A percentile compares a stretch with the other conserved stretches of the same genome.
These are phyloP conservation scores for Persicaria maculosa DNA, from an alignment of 148 eudicot genomes.

Conservation along the genomic window DNA sequence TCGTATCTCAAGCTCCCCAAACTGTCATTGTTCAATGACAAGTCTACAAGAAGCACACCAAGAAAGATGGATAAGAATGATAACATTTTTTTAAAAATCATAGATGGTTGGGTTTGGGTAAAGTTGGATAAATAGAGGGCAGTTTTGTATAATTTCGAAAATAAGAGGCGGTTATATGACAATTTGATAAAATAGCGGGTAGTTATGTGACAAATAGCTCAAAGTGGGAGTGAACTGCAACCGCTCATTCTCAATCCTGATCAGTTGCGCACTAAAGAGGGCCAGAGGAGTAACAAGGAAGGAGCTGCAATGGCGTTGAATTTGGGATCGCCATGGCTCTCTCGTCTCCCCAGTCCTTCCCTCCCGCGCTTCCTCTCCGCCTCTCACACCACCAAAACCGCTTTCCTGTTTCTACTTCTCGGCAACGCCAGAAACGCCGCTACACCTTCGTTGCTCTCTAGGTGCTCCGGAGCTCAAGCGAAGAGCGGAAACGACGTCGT, in stretches of 20 bases:
- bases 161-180: too few relatives aligned
- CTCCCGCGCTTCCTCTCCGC: constrained; percentile 13
- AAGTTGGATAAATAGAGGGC: too few relatives aligned
- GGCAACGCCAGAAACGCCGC: constrained; percentile 11
- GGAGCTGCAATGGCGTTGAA: constrained; percentile 22
- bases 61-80: too few relatives aligned
- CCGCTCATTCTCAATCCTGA: constrained; percentile 8
- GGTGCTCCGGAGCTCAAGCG: constrained; percentile 8
- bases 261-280: not conserved
- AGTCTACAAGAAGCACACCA: too few relatives aligned
- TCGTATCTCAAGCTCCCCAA: too few relatives aligned
- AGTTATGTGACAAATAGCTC: too few relatives aligned
- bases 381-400: not conserved
- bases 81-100: too few relatives aligned
- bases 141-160: too few relatives aligned
- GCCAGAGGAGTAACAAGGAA: not conserved
- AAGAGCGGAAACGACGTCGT: constrained; percentile 21
- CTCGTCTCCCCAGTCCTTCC: constrained; percentile 17
- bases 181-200: too few relatives aligned
- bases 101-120: too few relatives aligned
- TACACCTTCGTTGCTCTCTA: constrained; percentile 5
- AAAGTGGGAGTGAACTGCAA: not conserved
- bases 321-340: constrained; percentile 25
- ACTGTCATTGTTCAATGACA: too few relatives aligned
- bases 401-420: constrained; percentile 22